phyloP scores from a whole-genome alignment of 179 eudicot genomes.

The Camellia oleifera region DNA sequence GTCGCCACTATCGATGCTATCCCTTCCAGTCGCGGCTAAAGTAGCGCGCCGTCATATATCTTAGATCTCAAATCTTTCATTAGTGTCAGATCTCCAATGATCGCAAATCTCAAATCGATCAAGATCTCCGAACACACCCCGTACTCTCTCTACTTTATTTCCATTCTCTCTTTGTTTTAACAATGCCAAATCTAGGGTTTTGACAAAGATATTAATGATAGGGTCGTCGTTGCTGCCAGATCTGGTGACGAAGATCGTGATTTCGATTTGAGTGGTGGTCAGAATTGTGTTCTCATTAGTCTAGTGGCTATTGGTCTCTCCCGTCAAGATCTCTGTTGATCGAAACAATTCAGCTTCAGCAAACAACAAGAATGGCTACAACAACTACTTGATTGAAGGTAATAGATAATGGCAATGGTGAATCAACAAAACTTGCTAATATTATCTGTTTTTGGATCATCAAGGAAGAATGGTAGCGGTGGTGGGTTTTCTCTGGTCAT shows the following conservation, averaged over 20 bases:
- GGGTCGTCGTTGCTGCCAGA: slow-evolving; percentile 44
- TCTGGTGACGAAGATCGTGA: slow-evolving; percentile 53
- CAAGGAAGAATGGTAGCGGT: no score
- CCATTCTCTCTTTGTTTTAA: background rate
- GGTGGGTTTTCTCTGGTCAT: no score
- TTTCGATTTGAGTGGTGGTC: slow-evolving; percentile 59
- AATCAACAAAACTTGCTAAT: no score
- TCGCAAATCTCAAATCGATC: no score
- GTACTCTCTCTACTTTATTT: background rate
- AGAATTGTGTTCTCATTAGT: slow-evolving; percentile 57
- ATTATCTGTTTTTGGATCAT: no score
- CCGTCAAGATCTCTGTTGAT: slow-evolving; percentile 44
- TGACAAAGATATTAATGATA: slow-evolving; percentile 2
- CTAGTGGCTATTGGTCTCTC: slow-evolving; percentile 59
- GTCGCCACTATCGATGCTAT: no score
- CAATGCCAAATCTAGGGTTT: slow-evolving; percentile 18
- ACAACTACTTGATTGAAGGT: slow-evolving; percentile 51
- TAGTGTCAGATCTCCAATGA: no score
- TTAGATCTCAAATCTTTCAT: no score
- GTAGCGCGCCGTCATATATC: no score
- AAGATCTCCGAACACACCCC: background rate
- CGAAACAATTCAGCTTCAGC: slow-evolving; percentile 11
- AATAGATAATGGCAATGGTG: no score
- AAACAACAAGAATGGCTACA: slow-evolving; percentile 38
- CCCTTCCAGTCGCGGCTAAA: no score